Base-by-base conservation (phyloP, 2,329 filamentous ascomycete genomes). In the Sporothrix euskadiensis region DNA sequence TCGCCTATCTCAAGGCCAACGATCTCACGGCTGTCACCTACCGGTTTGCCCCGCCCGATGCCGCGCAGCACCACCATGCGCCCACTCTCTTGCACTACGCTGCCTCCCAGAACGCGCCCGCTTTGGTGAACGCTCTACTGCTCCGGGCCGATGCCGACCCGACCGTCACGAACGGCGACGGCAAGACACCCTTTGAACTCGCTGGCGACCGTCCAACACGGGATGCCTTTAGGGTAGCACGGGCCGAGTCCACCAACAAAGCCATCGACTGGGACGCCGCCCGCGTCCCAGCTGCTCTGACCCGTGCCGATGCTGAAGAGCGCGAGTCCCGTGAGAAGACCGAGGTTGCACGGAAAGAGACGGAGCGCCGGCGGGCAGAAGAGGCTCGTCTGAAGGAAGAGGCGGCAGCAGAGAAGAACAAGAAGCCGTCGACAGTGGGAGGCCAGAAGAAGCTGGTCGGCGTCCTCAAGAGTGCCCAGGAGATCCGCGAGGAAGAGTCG, bases 181-280 rank as follows among this genome's bases (percentile, higher is more conserved):
- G 91, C n/a, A 94, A 92, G 80, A 92, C 93, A 0, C 83, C 96
- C 0, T 98, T 97, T 80, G 94, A 97, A 72, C 87, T 99, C 0
- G 90, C 93, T 0, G 94, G 95, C 57, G 94, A 98, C 80, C 89
- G 94, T 4, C 83, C 90, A 1, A 98, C 94, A 0, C 89, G 95
- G 1, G 94, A 98, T 79, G 93, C 94, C 0, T 99, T 99, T 83
- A 92, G 96, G 1, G 89, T 98, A 1, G 94, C 94, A 4, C 91
- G 96, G 7, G 87, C 89, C 44, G 92, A 97, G 79, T 85, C 98
- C 1, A 92, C 75, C 98, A 95, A 95, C 44, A n/a, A 68, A 19
- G n/a, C 10, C 30, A 49, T 74, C 12, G 75, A 93, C 76, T 99
- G 96, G 96, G 89, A 92, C 3, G 84, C 83, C 0, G 91, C 94